These are phyloP conservation scores for Rehmannia glutinosa DNA, from an alignment of 257 asterid genomes.

Conservation along the genomic window DNA sequence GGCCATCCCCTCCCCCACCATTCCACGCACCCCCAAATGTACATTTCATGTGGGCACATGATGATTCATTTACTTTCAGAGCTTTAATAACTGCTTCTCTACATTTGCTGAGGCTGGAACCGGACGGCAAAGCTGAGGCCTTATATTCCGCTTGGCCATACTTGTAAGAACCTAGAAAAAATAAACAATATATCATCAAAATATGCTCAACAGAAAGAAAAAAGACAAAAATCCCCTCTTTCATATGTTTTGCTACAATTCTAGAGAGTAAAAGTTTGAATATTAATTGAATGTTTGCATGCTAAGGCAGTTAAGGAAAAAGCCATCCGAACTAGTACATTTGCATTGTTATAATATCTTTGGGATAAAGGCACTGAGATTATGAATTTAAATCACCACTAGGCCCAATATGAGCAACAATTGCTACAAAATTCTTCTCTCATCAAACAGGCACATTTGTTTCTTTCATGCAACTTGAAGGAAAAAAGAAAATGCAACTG, in stretches of 20 bases:
- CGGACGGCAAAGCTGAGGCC: constrained; percentile 59
- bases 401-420: neutral
- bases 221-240: neutral
- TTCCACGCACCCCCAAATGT: constrained; percentile 97
- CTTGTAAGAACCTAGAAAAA: constrained; percentile 55
- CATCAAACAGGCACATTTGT: neutral
- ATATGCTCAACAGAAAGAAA: neutral
- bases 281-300: too few species aligned
- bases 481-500: neutral
- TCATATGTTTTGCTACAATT: neutral
- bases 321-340: neutral
- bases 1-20: constrained; percentile 98
- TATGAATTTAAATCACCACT: neutral
- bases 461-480: neutral
- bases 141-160: constrained; percentile 56
- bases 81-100: constrained; percentile 64
- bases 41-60: constrained; percentile 95
- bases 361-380: neutral
- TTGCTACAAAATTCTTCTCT: neutral
- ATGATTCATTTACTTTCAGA: constrained; percentile 63
- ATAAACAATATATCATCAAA: neutral
- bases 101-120: constrained; percentile 69
- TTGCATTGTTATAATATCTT: neutral
- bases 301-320: neutral
- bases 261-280: too few species aligned